Conservation (phyloP, 2,329 filamentous ascomycete species). For the Colletotrichum falcatum region DNA sequence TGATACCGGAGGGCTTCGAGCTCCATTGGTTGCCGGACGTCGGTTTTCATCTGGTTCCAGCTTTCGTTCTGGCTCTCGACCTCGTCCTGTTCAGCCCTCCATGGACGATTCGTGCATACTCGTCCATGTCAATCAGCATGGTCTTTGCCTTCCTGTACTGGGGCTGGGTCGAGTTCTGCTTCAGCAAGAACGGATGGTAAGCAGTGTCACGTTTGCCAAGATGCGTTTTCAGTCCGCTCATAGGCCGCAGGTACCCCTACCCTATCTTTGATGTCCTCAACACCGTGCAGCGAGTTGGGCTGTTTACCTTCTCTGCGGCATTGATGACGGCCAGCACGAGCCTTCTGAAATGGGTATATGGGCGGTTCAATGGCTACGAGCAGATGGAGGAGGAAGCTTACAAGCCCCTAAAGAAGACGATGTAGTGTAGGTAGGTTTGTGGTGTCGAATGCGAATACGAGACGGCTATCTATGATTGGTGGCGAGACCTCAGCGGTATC, state of each 20-base stretch:
- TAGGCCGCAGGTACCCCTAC: constrained; percentile 78
- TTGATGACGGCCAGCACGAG: constrained; percentile 79
- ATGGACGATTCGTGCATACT: constrained; percentile 73
- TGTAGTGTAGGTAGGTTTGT: constrained; percentile 20
- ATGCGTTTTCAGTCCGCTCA: constrained; percentile 44
- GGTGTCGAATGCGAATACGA: not conserved
- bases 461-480: not conserved
- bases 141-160: constrained; percentile 76
- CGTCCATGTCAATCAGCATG: constrained; percentile 69
- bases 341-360: constrained; percentile 77
- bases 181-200: constrained; percentile 73
- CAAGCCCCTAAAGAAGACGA: constrained; percentile 47
- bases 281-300: constrained; percentile 71
- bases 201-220: not conserved
- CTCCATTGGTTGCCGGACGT: constrained; percentile 69
- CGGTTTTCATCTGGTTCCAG: constrained; percentile 75
- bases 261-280: constrained; percentile 80
- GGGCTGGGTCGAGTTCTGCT: constrained; percentile 82
- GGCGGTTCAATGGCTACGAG: constrained; percentile 70
- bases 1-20: constrained; percentile 66
- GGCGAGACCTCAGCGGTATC: constrained; percentile 11
- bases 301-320: constrained; percentile 77
- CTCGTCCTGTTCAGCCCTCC: constrained; percentile 77
- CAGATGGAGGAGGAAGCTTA: constrained; percentile 52
- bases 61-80: constrained; percentile 73